Evolutionary conservation across 2,329 filamentous ascomycete genomes (phyloP).

Genomic region (Proliferodiscus dingleyae): DNA sequence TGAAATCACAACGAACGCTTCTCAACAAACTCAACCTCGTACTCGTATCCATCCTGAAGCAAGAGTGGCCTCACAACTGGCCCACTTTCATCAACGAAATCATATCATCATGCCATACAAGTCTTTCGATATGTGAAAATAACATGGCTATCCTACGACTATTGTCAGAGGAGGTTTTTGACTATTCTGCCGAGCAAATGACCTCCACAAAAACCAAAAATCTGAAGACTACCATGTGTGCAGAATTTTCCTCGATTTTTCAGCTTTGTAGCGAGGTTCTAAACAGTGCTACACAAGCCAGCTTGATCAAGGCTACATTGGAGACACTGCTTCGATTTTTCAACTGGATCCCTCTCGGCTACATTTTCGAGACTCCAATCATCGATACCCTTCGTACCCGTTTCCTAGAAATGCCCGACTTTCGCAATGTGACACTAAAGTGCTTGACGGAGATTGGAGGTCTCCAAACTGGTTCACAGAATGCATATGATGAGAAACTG

Average conservation of each 20-base stretch:
- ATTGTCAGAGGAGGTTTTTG: slow-evolving; percentile 96
- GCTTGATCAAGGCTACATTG: slow-evolving; percentile 90
- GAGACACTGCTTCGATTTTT: slow-evolving; percentile 94
- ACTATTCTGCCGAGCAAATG: slow-evolving; percentile 98
- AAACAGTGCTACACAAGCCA: slow-evolving; percentile 80
- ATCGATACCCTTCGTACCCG: slow-evolving; percentile 91
- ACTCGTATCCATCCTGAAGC: slow-evolving; percentile 94
- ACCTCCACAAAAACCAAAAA: slow-evolving; percentile 96
- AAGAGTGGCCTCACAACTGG: slow-evolving; percentile 99
- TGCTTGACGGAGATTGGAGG: slow-evolving; percentile 96
- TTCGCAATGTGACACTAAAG: slow-evolving; percentile 94
- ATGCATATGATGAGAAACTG: slow-evolving; percentile 89
- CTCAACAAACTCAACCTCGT: slow-evolving; percentile 98
- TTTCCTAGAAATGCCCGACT: slow-evolving; percentile 89
- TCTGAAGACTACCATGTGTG: slow-evolving; percentile 97
- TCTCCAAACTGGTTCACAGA: slow-evolving; percentile 71
- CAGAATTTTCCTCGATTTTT: slow-evolving; percentile 98
- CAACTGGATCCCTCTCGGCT: slow-evolving; percentile 98
- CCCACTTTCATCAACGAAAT: slow-evolving; percentile 99
- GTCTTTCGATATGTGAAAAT: slow-evolving; percentile 96
- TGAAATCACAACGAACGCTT: slow-evolving; percentile 79
- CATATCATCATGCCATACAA: slow-evolving; percentile 91
- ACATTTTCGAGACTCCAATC: slow-evolving; percentile 96
- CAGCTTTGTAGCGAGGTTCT: slow-evolving; percentile 95
- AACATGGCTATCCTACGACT: slow-evolving; percentile 98